Evolutionary conservation across 2,329 filamentous ascomycete species (phyloP).

Genomic region (Sordariomycetes sp.): DNA sequence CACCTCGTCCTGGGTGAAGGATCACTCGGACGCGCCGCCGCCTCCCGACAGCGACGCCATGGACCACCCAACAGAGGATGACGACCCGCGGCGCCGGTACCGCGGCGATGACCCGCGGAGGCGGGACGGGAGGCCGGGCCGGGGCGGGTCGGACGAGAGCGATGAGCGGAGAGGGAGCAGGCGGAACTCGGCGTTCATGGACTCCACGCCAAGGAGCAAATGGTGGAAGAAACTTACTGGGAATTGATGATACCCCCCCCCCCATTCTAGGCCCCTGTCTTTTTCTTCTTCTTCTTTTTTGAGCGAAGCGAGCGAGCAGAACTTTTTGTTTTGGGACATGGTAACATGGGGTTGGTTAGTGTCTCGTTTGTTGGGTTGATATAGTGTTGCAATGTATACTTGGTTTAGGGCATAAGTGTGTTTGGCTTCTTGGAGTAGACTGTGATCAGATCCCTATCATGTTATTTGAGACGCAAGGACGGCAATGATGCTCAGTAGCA

Average conservation of each 20-base stretch:
- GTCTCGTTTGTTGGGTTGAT: neutral
- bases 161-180: constrained; percentile 31
- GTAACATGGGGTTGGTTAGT: neutral
- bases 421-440: no score
- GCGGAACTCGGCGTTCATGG: constrained; percentile 29
- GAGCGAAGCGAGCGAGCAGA: neutral
- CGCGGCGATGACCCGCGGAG: constrained; percentile 34
- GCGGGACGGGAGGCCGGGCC: constrained; percentile 23
- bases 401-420: neutral
- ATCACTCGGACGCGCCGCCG: constrained; percentile 50
- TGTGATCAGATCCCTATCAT: no score
- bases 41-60: constrained; percentile 20
- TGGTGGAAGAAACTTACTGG: constrained; percentile 50
- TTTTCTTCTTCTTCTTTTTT: neutral
- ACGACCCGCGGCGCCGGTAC: constrained; percentile 35
- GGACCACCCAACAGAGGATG: constrained; percentile 30
- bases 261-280: neutral
- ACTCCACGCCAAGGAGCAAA: constrained; percentile 39
- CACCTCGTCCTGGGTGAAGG: constrained; percentile 56
- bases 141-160: constrained; percentile 27
- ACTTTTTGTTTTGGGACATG: neutral
- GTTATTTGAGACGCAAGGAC: no score
- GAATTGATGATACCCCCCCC: constrained; percentile 4
- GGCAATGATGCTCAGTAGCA: no score
- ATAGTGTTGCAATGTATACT: neutral